Conservation (phyloP, 306 rosid species). For the Canavalia gladiata region DNA sequence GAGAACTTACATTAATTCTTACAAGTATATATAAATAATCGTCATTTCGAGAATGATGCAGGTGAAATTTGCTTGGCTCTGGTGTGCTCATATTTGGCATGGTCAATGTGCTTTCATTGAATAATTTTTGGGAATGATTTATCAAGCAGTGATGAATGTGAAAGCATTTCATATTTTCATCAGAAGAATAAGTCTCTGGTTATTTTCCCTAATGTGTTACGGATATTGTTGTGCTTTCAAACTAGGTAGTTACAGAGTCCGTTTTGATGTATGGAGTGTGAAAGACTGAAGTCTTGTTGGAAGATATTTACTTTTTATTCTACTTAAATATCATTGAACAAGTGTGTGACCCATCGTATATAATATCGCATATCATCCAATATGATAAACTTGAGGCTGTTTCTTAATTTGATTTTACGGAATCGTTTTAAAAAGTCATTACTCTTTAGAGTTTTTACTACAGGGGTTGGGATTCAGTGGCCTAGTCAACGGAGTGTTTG, state of each 20-base stretch:
- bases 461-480: too few relatives aligned
- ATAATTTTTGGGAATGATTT: not conserved
- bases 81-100: too few relatives aligned
- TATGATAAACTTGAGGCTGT: too few relatives aligned
- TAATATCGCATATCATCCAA: too few relatives aligned
- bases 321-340: too few relatives aligned
- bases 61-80: not conserved
- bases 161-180: not conserved
- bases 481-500: too few relatives aligned
- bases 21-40: not conserved
- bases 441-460: too few relatives aligned
- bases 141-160: too few relatives aligned
- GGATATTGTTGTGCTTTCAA: not conserved
- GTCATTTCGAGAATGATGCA: not conserved
- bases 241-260: not conserved
- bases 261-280: not conserved
- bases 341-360: too few relatives aligned
- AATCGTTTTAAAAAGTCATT: too few relatives aligned
- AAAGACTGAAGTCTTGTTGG: not conserved
- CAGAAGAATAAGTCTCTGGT: not conserved
- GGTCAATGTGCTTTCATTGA: not conserved
- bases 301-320: too few relatives aligned
- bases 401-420: too few relatives aligned
- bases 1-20: not conserved
- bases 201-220: not conserved